Evolutionary conservation across 2,329 filamentous ascomycete species (phyloP), one percentile per base, ranked within the genome.

Genomic region (Torrubiellomyces zombiae): DNA sequence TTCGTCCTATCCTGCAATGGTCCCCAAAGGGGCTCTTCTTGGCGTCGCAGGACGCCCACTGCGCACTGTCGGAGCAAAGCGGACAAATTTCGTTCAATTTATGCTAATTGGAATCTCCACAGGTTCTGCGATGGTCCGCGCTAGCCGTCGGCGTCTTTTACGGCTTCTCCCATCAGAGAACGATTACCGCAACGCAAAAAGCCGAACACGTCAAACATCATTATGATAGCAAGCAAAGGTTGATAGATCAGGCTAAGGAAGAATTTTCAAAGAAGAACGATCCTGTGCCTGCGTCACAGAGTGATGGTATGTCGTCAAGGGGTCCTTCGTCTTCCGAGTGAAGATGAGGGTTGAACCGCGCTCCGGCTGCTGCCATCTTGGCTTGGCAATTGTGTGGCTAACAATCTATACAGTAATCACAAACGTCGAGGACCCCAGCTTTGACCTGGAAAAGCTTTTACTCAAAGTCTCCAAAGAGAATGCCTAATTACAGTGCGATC

Each of bases 71-170:
- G 25, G 34, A 33, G 28, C 8, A 20, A 12, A 21, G 5, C 14
- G 23, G 21, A 12, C 14, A 20, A 25, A 20, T n/a, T n/a, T n/a
- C n/a, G n/a, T n/a, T n/a, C n/a, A n/a, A n/a, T n/a, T n/a, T n/a
- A 27, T 20, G 33, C 40, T 48, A 44, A 49, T 44, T 43, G 34
- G 38, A 28, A 27, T 16, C 24, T 35, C 31, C 43, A 26, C 55
- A 98, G 89, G 86, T 98, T 56, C 71, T 95, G 56, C 85, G 89
- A 60, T 98, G 86, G 69, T 86, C 83, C 49, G 85, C 85, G 51
- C 79, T 98, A 40, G 79, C 75, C 48, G 65, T 82, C 47, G 89
- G 89, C 52, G 62, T 95, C 51, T 75, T 93, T 60, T 98, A 98
- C 64, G 89, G 89, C 54, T 73, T 93, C 63, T 80, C 75, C 57